Evolutionary conservation across 805 yeast genomes (phyloP).

Genomic region (Cyberlindnera samutprakarnensis): DNA sequence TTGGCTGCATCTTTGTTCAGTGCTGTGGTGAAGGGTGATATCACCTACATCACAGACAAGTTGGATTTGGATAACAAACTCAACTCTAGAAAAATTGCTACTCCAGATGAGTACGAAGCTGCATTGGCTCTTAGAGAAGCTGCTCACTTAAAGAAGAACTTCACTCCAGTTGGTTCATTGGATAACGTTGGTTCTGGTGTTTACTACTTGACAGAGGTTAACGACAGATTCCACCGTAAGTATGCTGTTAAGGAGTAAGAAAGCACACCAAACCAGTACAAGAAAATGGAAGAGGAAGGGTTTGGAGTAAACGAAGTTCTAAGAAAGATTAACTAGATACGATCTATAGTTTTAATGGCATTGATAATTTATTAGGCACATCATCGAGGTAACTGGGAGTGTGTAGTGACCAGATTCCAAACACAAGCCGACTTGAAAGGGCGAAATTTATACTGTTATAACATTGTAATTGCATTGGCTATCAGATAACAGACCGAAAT

Average conservation of each 20-base stretch:
- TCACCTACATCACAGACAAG: constrained; percentile 52
- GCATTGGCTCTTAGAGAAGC: constrained; percentile 83
- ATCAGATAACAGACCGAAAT: too few species aligned
- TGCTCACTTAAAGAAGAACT: constrained; percentile 75
- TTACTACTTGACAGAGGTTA: constrained; percentile 76
- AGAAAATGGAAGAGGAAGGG: too few species aligned
- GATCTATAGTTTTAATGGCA: too few species aligned
- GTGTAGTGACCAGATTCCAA: too few species aligned
- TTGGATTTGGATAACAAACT: constrained; percentile 66
- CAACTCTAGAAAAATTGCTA: constrained; percentile 50
- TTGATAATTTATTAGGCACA: too few species aligned
- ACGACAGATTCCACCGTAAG: constrained; percentile 81
- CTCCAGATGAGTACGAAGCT: constrained; percentile 77
- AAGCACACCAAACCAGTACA: background rate
- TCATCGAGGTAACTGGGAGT: too few species aligned
- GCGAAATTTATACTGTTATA: too few species aligned
- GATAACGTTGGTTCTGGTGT: constrained; percentile 69
- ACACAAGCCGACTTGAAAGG: too few species aligned
- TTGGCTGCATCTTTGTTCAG: constrained; percentile 88
- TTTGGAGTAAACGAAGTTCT: too few species aligned
- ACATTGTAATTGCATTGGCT: too few species aligned
- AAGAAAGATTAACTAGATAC: too few species aligned
- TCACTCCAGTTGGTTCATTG: constrained; percentile 71
- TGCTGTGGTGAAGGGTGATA: constrained; percentile 73
- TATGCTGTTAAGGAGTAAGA: constrained; percentile 61